Evolutionary conservation across 805 yeast species (phyloP), one percentile per base, ranked within the genome.

Genomic region (Jamesozyma spencerorum): DNA sequence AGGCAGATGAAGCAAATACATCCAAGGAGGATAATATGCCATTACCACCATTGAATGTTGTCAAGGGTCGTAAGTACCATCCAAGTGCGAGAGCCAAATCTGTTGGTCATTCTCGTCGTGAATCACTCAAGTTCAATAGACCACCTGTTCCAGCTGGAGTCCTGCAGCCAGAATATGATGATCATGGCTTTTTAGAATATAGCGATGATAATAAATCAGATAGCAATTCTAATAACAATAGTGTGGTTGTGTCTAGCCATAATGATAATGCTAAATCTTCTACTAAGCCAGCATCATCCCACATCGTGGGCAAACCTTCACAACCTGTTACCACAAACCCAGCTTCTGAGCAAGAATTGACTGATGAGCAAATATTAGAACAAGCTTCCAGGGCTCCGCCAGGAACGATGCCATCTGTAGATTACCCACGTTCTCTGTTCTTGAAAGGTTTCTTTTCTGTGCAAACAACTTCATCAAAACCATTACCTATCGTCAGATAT

Each of bases 361-460:
- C 74, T 2, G 79, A 75, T 46, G 68, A 65, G 24, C 69, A 71
- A 46, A 71, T 75, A 34, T 59, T 76, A 44, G 65, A 61, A 12
- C 61, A 62, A 39, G 74, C 74, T 14, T 69, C 72, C 13, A 64
- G 65, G 45, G 87, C 94, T 12, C 74, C 78, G 42, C 76, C 81
- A 2, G 85, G 85, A 41, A 64, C 82, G 13, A 87, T 88, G 96
- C 95, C 94, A 20, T 86, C 96, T 0, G 86, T 90, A 58, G 96
- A 88, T 55, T 85, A 79, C 57, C 95, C 96, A 45, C 82, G 82
- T 64, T 88, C 95, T 2, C 72, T 88, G 48, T 87, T 86, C 67
- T 71, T 88, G 59, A 85, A 87, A 58, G 97, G 97, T 1, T 88
- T 90, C 56, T 88, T 88, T 64, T 80, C 90, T 44, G 97, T 88